Evolutionary conservation across 345 rosid genomes (phyloP).

Genomic region (Eucalyptus marginata): DNA sequence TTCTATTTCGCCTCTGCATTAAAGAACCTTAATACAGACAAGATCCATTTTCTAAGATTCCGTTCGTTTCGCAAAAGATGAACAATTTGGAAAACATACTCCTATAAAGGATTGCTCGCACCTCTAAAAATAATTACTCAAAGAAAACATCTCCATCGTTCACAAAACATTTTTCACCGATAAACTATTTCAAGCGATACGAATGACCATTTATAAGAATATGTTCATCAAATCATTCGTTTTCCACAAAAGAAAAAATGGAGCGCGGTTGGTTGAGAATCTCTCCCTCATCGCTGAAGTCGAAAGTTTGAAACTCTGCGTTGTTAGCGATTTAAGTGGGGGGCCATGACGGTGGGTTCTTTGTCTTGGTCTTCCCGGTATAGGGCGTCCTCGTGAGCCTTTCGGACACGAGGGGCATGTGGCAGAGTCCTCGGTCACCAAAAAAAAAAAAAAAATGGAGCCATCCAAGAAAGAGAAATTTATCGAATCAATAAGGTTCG

Average conservation of each 20-base stretch:
- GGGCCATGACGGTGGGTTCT: too few species aligned
- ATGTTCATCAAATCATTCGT: not conserved
- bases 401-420: too few species aligned
- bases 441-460: rapidly evolving
- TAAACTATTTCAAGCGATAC: not conserved
- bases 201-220: not conserved
- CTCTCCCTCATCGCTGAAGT: too few species aligned
- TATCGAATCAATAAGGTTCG: not conserved
- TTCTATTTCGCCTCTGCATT: not conserved
- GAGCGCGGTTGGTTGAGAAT: too few species aligned
- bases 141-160: not conserved
- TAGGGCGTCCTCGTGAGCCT: too few species aligned
- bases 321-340: too few species aligned
- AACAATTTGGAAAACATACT: not conserved
- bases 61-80: rapidly evolving
- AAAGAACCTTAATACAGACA: not conserved
- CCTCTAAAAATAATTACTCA: not conserved
- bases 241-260: rapidly evolving
- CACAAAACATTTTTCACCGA: not conserved
- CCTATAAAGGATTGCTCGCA: not conserved
- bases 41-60: not conserved
- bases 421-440: too few species aligned
- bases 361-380: too few species aligned
- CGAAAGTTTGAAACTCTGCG: too few species aligned
- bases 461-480: not conserved